Evolutionary conservation across 192 early-diverging fungal genomes (phyloP), one percentile per base, ranked within the genome.

Genomic region (Umbelopsis ramanniana): DNA sequence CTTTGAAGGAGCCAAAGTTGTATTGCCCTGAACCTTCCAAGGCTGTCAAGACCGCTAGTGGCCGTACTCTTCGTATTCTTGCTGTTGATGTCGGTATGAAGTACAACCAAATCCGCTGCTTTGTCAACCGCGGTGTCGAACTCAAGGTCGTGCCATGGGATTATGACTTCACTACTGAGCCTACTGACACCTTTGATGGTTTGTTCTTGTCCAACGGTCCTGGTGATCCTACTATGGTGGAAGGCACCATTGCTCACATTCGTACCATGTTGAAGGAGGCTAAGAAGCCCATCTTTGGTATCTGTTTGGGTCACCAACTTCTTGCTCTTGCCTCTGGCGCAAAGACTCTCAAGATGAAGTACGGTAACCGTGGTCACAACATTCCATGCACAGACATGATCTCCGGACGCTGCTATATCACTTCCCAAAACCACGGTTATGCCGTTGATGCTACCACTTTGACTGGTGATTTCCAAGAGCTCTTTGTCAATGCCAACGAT

Each of bases 21-120:
- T 99, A 98, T 77, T 71, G 72, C 2, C 93, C 95, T n/a, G 79
- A 82, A 50, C 81, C 88, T 19, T 75, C 73, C 33, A 89, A 83
- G n/a, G 83, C 86, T 46, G 40, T 80, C 66, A 83, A 84, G 55
- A 84, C 84, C 46, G 74, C 79, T 23, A 78, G 83, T 68, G 93
- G 91, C 21, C 93, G 91, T 75, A 84, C 92, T 5, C 78, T 97
- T 57, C 92, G 93, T 38, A 88, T 99, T 67, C 71, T 99, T 35
- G 93, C 93, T n/a, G 88, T 99, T 15, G 97, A 99, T 78, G 93
- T 99, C 7, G 97, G 97, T 69, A 96, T 99, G 94, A 99, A 99
- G 83, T 94, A 89, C 85, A 99, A 98, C 84, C 97, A 99, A 82
- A 95, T 98, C 81, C 91, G 97, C 70, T 99, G 97, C 87, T 97